Conservation (phyloP, 306 rosid genomes). For the Vicia faba region DNA sequence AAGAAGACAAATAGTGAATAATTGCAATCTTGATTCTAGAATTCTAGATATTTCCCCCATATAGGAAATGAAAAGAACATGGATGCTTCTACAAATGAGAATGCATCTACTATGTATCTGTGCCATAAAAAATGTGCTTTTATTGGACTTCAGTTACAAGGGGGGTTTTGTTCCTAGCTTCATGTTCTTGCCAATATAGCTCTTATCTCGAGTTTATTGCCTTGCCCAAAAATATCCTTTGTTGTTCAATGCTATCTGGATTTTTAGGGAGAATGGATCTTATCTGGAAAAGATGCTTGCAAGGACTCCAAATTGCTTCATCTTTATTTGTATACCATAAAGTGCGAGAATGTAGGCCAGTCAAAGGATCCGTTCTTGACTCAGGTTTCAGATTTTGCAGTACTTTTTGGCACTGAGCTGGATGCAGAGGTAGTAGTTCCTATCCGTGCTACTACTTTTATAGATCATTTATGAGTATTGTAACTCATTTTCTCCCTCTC, state of each 20-base stretch:
- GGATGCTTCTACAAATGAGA: constrained; percentile 21
- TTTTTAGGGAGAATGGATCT: constrained; percentile 96
- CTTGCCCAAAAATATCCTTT: constrained; percentile 17
- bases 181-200: constrained; percentile 9
- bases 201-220: constrained; percentile 24
- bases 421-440: constrained; percentile 93
- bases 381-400: constrained; percentile 90
- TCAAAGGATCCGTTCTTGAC: constrained; percentile 92
- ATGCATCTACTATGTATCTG: constrained; percentile 11
- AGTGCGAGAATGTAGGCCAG: constrained; percentile 69
- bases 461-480: constrained; percentile 25
- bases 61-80: constrained; percentile 19
- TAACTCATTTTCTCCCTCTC: constrained; percentile 23
- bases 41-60: constrained; percentile 6
- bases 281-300: constrained; percentile 80
- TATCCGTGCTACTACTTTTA: constrained; percentile 32
- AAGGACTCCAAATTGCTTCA: constrained; percentile 53
- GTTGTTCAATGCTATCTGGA: constrained; percentile 34
- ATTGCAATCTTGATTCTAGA: constrained; percentile 13
- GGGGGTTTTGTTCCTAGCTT: constrained; percentile 17
- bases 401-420: constrained; percentile 92
- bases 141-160: constrained; percentile 4
- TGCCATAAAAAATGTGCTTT: constrained; percentile 2
- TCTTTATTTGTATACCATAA: constrained; percentile 72
- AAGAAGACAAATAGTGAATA: constrained; percentile 20